Conservation (phyloP, 495 filamentous ascomycete species). For the Neurospora terricola region DNA sequence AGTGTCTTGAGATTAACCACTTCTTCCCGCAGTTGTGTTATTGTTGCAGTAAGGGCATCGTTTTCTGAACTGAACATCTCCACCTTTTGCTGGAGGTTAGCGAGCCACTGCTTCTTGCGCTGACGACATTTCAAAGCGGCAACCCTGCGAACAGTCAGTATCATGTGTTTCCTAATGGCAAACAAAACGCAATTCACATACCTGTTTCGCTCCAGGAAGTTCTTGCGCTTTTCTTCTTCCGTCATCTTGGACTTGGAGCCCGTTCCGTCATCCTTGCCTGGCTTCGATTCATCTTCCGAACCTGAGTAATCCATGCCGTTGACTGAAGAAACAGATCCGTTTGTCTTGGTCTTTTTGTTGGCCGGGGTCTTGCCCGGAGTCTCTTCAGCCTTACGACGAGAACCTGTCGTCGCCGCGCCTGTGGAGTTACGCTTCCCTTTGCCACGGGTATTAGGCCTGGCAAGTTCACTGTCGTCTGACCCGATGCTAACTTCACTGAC, state of each 20-base stretch:
- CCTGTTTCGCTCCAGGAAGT: constrained; percentile 95
- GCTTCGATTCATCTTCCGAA: constrained; percentile 37
- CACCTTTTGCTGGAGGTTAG: constrained; percentile 89
- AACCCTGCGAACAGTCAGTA: constrained; percentile 50
- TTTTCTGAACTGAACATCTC: constrained; percentile 88
- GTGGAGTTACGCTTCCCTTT: constrained; percentile 57
- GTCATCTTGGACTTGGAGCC: constrained; percentile 72
- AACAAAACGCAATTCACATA: constrained; percentile 36
- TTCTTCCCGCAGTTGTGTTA: constrained; percentile 78
- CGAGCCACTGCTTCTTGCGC: constrained; percentile 97
- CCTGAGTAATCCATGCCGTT: constrained; percentile 22
- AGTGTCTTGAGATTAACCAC: constrained; percentile 93
- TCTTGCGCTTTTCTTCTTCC: constrained; percentile 96
- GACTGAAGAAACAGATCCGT: constrained; percentile 31
- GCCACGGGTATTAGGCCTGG: constrained; percentile 48
- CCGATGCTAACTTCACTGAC: constrained; percentile 59
- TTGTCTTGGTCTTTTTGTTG: constrained; percentile 65
- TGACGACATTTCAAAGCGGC: constrained; percentile 95
- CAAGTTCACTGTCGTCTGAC: constrained; percentile 65
- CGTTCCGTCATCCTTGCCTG: constrained; percentile 37
- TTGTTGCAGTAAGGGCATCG: constrained; percentile 73
- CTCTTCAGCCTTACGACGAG: constrained; percentile 79
- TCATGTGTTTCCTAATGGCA: not conserved
- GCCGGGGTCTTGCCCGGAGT: constrained; percentile 47
- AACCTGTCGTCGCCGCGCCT: constrained; percentile 32